These are phyloP conservation scores for Pseudogymnoascus sp. DNA, from an alignment of 2,329 filamentous ascomycete species.

Conservation along the genomic window DNA sequence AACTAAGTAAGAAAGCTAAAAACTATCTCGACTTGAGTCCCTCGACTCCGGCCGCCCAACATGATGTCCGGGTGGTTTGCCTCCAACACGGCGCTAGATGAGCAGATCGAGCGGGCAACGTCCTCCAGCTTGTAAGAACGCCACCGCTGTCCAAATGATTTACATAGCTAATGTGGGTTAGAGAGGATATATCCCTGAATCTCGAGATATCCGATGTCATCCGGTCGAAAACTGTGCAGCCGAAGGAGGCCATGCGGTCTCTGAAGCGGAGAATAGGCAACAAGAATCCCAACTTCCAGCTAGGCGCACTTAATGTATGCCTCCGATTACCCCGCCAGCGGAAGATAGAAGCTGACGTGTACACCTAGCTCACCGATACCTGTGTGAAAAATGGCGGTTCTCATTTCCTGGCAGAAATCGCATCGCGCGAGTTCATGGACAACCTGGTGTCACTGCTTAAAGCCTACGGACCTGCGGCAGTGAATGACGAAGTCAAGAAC, in stretches of 20 bases:
- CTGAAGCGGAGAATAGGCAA: slow-evolving; percentile 91
- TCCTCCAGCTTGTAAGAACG: slow-evolving; percentile 76
- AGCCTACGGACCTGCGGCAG: slow-evolving; percentile 63
- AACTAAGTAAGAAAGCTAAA: neutral
- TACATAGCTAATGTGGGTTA: slow-evolving; percentile 33
- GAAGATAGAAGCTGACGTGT: neutral
- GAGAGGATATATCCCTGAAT: slow-evolving; percentile 94
- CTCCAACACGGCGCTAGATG: slow-evolving; percentile 86
- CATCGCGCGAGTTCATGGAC: slow-evolving; percentile 97
- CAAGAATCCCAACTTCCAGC: slow-evolving; percentile 94
- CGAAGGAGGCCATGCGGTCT: slow-evolving; percentile 96
- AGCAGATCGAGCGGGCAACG: slow-evolving; percentile 94
- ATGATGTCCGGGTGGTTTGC: slow-evolving; percentile 97
- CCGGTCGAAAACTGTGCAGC: slow-evolving; percentile 92
- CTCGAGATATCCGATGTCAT: slow-evolving; percentile 98
- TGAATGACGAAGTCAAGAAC: slow-evolving; percentile 77
- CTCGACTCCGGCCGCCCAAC: slow-evolving; percentile 25
- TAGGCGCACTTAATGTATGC: slow-evolving; percentile 81
- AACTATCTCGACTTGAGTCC: neutral
- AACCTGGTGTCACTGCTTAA: slow-evolving; percentile 87
- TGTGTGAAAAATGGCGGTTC: slow-evolving; percentile 97
- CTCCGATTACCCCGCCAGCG: neutral
- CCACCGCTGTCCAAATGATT: slow-evolving; percentile 14
- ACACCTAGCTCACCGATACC: slow-evolving; percentile 76
- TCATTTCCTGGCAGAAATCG: slow-evolving; percentile 92